Base-by-base conservation (phyloP, 2,329 filamentous ascomycete species). In the Knufia fluminis region DNA sequence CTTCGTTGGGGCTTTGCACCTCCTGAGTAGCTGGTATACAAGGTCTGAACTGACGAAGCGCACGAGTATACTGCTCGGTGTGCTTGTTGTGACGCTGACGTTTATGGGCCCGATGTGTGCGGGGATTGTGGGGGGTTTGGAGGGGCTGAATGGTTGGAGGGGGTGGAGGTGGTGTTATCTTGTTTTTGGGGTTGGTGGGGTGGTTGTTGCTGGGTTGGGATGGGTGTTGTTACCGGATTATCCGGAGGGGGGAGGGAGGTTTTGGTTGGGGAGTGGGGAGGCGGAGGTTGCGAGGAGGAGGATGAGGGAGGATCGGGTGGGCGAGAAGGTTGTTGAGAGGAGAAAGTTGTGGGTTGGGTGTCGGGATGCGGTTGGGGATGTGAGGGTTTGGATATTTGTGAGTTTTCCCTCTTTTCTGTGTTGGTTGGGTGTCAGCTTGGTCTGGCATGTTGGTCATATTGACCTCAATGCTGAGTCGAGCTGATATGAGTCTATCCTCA, bases 1-100 rank as follows among this genome's bases (percentile, higher is more conserved):
- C 61, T 67, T 46, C 12, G 72, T 26, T 24, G 69, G 70, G 67
- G 50, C 74, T 12, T 68, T 83, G 9, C 68, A 82, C 33, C 77
- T 83, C 38, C 68, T 84, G 19, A 80, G 77, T 0, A 80, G 80
- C 56, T 84, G 79, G 74, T 85, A 84, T 62, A 83, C 79, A 1
- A 71, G 78, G 36, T 71, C 73, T 41, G 76, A 79, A 63, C 58
- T 80, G 52, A 72, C 74, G 12, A 66, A 67, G 48, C 50, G 53
- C 7, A 79, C 78, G 55, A 75, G 76, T 49, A 70, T 80, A 22
- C 62, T 80, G 17, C 80, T 78, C 62, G 76, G 75, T 54, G 75
- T 76, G 1, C 78, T 78, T 57, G 70, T 79, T 54, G 72, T 80
- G 55, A 77, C 77, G 38, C 77, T 77, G 46, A 75, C 76, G 46